phyloP scores from a whole-genome alignment of 169 alveolate genomes.

The Plasmodium gallinaceum region DNA sequence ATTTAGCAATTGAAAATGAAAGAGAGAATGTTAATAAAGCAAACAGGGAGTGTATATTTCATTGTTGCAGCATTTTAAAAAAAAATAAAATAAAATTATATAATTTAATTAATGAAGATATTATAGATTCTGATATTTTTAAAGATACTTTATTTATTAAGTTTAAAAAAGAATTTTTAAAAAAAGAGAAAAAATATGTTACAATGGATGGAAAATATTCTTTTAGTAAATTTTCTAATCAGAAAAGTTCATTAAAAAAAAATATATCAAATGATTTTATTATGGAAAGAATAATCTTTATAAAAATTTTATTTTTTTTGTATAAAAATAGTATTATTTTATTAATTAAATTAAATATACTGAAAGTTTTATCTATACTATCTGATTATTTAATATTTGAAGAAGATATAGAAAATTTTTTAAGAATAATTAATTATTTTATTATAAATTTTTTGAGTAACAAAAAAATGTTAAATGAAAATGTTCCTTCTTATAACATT shows the following conservation, averaged over 20 bases:
- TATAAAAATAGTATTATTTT: conserved; percentile 8
- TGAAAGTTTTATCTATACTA: conserved; percentile 18
- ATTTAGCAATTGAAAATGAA: neutral
- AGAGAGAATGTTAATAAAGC: neutral
- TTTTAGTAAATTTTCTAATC: neutral
- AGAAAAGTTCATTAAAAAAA: neutral
- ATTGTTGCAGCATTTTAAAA: conserved; percentile 19
- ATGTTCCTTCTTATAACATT: neutral
- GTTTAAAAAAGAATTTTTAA: conserved; percentile 11
- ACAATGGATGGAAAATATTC: neutral
- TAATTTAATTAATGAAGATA: conserved; percentile 9
- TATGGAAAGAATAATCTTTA: conserved; percentile 28
- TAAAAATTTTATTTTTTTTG: conserved; percentile 49
- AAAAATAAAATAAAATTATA: conserved; percentile 25
- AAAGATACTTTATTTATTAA: neutral
- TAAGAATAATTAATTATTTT: conserved; percentile 20
- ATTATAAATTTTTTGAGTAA: conserved; percentile 6
- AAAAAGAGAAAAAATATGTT: neutral
- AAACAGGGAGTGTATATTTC: neutral
- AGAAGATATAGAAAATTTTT: conserved; percentile 25
- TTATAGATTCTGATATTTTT: neutral
- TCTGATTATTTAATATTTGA: conserved; percentile 20
- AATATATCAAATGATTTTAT: conserved; percentile 21
- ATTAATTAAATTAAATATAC: conserved; percentile 10
- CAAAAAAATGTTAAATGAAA: neutral